These are phyloP conservation scores for Neurospora cerealis DNA, from an alignment of 495 filamentous ascomycete genomes.

Conservation along the genomic window DNA sequence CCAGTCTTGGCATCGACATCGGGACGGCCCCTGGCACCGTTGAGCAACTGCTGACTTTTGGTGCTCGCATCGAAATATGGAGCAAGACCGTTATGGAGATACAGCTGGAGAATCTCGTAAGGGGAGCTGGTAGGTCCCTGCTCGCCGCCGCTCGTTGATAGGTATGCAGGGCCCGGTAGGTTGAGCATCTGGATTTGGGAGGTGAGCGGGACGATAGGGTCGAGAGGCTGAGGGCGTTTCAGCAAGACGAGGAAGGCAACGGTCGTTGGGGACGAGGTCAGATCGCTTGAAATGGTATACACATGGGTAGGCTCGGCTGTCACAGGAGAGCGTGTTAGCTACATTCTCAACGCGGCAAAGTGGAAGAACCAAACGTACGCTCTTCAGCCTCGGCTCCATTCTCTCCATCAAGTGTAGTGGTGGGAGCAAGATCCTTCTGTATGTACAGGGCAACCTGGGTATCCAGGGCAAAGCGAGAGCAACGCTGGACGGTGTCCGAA, in stretches of 20 bases:
- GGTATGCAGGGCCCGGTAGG: conserved; percentile 65
- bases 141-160: conserved; percentile 51
- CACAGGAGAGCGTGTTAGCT: neutral
- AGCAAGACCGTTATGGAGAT: conserved; percentile 77
- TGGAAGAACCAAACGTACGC: conserved; percentile 6
- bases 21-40: conserved; percentile 54
- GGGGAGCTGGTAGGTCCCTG: conserved; percentile 68
- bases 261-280: conserved; percentile 67
- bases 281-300: conserved; percentile 71
- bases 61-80: conserved; percentile 95
- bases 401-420: conserved; percentile 17
- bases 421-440: conserved; percentile 62
- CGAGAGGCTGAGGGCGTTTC: conserved; percentile 80
- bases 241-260: conserved; percentile 78
- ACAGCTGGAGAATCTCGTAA: conserved; percentile 78
- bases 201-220: conserved; percentile 64
- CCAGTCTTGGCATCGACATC: conserved; percentile 87
- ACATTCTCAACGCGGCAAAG: neutral
- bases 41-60: conserved; percentile 62
- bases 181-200: conserved; percentile 88
- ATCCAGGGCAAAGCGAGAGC: conserved; percentile 81
- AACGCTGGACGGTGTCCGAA: conserved; percentile 73
- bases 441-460: conserved; percentile 81
- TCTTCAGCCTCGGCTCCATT: conserved; percentile 24
- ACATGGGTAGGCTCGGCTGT: conserved; percentile 42